phyloP scores from a whole-genome alignment of 495 filamentous ascomycete species.

The Podospora didyma region DNA sequence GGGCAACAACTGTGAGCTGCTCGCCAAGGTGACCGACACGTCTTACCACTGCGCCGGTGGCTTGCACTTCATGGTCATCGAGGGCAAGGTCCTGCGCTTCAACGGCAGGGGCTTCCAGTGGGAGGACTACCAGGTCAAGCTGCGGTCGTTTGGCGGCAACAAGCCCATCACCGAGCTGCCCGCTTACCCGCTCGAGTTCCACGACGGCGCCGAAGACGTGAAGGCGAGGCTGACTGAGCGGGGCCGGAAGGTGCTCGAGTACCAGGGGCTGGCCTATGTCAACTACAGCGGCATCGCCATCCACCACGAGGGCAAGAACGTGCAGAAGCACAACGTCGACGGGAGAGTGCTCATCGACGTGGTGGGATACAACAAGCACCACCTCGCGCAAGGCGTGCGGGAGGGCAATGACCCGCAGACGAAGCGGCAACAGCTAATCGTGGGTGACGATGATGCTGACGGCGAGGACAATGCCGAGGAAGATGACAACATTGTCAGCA shows the following conservation, averaged over 20 bases:
- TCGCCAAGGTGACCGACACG: constrained; percentile 28
- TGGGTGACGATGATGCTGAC: constrained; percentile 4
- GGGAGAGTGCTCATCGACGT: constrained; percentile 35
- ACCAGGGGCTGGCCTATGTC: constrained; percentile 31
- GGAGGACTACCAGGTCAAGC: constrained; percentile 17
- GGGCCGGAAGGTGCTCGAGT: constrained; percentile 29
- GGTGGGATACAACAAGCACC: constrained; percentile 34
- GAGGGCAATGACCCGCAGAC: constrained; percentile 17
- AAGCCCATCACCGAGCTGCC: constrained; percentile 24
- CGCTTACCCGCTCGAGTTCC: constrained; percentile 31
- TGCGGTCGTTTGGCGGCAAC: constrained; percentile 24
- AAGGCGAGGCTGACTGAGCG: constrained; percentile 20
- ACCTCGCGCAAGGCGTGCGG: constrained; percentile 25
- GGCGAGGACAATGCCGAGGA: neutral
- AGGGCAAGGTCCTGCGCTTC: constrained; percentile 26
- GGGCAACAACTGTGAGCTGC: constrained; percentile 27
- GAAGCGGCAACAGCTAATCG: constrained; percentile 8
- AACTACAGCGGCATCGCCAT: constrained; percentile 30
- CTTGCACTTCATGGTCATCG: constrained; percentile 10
- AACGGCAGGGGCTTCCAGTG: constrained; percentile 28
- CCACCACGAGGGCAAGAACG: constrained; percentile 6
- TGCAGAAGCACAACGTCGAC: constrained; percentile 26
- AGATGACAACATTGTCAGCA: neutral
- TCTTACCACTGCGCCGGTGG: constrained; percentile 5
- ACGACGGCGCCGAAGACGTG: constrained; percentile 16